phyloP scores from a whole-genome alignment of 2,329 filamentous ascomycete genomes.

The Fusarium nelsonii region DNA sequence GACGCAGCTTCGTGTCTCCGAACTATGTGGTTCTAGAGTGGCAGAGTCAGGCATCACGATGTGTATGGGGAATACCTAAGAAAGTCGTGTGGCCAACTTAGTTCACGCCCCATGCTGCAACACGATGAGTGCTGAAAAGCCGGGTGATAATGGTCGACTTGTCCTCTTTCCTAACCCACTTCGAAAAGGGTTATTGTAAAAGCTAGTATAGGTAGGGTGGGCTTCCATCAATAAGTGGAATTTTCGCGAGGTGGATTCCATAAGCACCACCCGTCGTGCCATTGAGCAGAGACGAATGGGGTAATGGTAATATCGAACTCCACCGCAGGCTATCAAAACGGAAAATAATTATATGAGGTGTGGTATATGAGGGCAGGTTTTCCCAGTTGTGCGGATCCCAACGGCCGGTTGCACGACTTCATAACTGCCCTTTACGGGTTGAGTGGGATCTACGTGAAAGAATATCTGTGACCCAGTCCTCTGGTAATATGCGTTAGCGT shows the following conservation, averaged over 20 bases:
- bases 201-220: conserved; percentile 21
- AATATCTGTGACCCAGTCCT: conserved; percentile 41
- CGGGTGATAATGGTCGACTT: conserved; percentile 18
- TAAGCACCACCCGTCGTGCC: neutral
- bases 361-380: neutral
- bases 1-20: neutral
- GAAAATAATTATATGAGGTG: neutral
- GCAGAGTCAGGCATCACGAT: conserved; percentile 18
- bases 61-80: neutral
- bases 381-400: neutral
- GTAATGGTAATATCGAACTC: neutral
- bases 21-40: conserved; percentile 6
- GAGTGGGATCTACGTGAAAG: conserved; percentile 30
- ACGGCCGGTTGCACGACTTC: neutral
- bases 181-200: conserved; percentile 19
- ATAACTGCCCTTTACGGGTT: neutral
- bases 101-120: neutral
- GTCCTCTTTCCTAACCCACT: neutral
- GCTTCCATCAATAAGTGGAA: conserved; percentile 13
- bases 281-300: neutral
- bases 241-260: neutral
- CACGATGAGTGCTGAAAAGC: neutral
- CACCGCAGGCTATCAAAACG: neutral
- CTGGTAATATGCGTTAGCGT: conserved; percentile 43
- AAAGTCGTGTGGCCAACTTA: conserved; percentile 13